Evolutionary conservation across 2,329 filamentous ascomycete species (phyloP), one percentile per base, ranked within the genome.

Genomic region (Pseudogymnoascus sp.): DNA sequence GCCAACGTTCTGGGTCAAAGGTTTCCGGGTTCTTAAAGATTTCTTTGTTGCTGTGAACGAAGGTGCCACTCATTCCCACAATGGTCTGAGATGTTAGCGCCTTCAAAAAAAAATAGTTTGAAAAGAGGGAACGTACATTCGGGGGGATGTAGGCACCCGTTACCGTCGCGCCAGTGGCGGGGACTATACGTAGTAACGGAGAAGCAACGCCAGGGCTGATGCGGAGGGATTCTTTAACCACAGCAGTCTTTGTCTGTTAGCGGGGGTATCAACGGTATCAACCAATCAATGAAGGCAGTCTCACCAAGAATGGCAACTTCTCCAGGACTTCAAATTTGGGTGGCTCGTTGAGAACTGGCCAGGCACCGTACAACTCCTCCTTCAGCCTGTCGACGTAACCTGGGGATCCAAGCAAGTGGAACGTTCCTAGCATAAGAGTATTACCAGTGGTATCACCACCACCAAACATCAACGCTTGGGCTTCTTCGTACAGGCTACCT

Each of bases 371-470:
- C 4, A 81, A 65, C 64, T 81, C 79, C 2, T 63, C 63, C 58
- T 75, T 73, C 6, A 81, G 66, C 51, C 68, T 72, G 12, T 71
- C 59, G 36, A 75, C 63, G 13, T 73, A 66, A 0, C 67, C 63
- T 0, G 73, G 72, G 1, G 72, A 64, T 29, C 74, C 68, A 3
- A 80, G 68, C 27, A 80, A 61, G 59, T 79, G 70, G 63, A 73
- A 79, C 1, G 71, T 71, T 0, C 77, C 78, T 7, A 76, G 65
- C 70, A 75, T 76, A 6, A 78, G 65, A 1, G 77, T 72, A 41
- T 75, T 76, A 0, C 73, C 78, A 5, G 74, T 73, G 0, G 78
- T 80, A 62, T 80, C 77, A 10, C 72, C 72, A 12, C 78, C 79
- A 6, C 73, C 79, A 65, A 80, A 79, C 65, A 81, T 71, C 59